These are phyloP conservation scores for Barnettozyma californica DNA, from an alignment of 805 yeast genomes.

Conservation along the genomic window DNA sequence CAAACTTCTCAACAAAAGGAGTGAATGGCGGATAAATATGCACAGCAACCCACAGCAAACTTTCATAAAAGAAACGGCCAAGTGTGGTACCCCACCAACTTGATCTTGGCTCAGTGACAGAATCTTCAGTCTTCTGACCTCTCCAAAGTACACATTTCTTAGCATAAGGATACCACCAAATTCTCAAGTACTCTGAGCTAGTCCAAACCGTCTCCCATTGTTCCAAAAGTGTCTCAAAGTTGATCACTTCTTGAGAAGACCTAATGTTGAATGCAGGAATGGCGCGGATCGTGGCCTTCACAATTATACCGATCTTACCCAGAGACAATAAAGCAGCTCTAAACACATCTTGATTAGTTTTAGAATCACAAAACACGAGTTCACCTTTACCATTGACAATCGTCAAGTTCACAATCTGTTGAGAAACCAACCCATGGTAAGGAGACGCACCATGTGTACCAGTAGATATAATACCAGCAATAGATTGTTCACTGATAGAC, in stretches of 20 bases:
- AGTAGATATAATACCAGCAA: conserved; percentile 94
- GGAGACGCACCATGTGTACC: conserved; percentile 97
- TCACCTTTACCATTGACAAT: conserved; percentile 76
- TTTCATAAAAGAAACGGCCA: conserved; percentile 78
- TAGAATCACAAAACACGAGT: conserved; percentile 40
- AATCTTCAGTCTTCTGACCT: conserved; percentile 69
- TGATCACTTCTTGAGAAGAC: conserved; percentile 76
- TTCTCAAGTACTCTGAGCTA: conserved; percentile 82
- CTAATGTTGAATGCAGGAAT: conserved; percentile 80
- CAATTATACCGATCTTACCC: conserved; percentile 89
- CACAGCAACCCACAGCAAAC: conserved; percentile 74
- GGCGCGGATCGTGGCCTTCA: conserved; percentile 76
- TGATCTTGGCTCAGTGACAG: conserved; percentile 55
- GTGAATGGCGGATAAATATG: conserved; percentile 69
- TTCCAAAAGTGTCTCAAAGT: conserved; percentile 66
- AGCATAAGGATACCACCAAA: conserved; percentile 98
- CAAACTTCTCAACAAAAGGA: conserved; percentile 79
- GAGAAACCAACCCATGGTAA: conserved; percentile 84
- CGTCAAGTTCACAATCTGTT: conserved; percentile 76
- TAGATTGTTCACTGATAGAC: conserved; percentile 86
- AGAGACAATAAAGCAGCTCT: conserved; percentile 78
- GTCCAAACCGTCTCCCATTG: conserved; percentile 81
- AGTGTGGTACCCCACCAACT: conserved; percentile 83
- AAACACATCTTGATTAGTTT: conserved; percentile 65
- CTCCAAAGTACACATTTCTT: conserved; percentile 86